These are phyloP conservation scores for Blastobotrys petasosporus DNA, from an alignment of 1,139 yeast species.

Conservation along the genomic window DNA sequence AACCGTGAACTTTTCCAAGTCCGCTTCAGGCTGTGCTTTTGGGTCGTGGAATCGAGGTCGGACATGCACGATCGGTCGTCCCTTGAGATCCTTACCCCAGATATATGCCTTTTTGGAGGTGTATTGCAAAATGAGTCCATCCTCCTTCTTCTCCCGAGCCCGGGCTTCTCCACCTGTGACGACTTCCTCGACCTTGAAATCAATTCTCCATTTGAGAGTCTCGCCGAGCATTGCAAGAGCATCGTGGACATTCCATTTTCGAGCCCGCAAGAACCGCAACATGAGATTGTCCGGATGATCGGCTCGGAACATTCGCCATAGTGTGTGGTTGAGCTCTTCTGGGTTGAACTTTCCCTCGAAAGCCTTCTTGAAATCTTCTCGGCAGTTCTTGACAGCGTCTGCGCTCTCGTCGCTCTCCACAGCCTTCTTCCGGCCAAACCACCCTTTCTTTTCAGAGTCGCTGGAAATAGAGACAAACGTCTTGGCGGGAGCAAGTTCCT, in stretches of 20 bases:
- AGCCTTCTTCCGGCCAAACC: slow-evolving; percentile 26
- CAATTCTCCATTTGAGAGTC: slow-evolving; percentile 64
- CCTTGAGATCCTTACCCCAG: slow-evolving; percentile 56
- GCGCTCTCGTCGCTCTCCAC: slow-evolving; percentile 18
- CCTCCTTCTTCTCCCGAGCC: slow-evolving; percentile 33
- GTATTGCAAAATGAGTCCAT: slow-evolving; percentile 48
- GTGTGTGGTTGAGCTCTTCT: slow-evolving; percentile 40
- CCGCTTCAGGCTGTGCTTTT: slow-evolving; percentile 60
- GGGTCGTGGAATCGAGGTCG: slow-evolving; percentile 71
- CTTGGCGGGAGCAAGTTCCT: slow-evolving; percentile 12
- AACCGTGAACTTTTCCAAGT: slow-evolving; percentile 61
- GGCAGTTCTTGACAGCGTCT: slow-evolving; percentile 17
- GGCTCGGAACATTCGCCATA: slow-evolving; percentile 53
- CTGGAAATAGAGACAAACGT: slow-evolving; percentile 7
- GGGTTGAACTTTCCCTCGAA: slow-evolving; percentile 32
- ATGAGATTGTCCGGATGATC: slow-evolving; percentile 69
- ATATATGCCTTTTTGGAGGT: slow-evolving; percentile 57
- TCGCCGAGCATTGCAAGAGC: slow-evolving; percentile 60
- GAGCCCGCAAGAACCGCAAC: slow-evolving; percentile 63
- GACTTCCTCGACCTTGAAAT: slow-evolving; percentile 51
- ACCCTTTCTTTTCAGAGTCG: slow-evolving; percentile 23
- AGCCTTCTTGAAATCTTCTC: slow-evolving; percentile 21
- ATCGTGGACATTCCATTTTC: slow-evolving; percentile 64
- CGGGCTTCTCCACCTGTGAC: slow-evolving; percentile 57
- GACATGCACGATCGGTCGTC: slow-evolving; percentile 65